Evolutionary conservation across 2,329 filamentous ascomycete species (phyloP).

Genomic region (Aureobasidium sp.): DNA sequence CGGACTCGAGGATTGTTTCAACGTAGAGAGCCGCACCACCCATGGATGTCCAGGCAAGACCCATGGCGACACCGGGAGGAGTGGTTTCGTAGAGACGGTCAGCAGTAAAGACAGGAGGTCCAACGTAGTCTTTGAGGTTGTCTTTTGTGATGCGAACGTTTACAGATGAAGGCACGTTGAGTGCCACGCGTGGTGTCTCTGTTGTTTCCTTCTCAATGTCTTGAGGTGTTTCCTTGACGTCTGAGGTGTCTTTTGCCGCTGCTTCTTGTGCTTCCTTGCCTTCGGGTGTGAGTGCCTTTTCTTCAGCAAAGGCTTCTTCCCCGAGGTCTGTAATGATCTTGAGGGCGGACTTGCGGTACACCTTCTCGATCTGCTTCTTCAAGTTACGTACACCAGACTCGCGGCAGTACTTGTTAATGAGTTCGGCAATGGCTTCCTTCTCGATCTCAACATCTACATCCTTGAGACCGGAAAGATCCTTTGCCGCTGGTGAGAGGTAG

Average conservation of each 20-base stretch:
- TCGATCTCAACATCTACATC: conserved; percentile 82
- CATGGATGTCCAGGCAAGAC: conserved; percentile 95
- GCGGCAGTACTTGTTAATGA: conserved; percentile 97
- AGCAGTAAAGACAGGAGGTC: conserved; percentile 88
- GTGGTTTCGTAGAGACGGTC: conserved; percentile 92
- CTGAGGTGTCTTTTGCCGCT: conserved; percentile 56
- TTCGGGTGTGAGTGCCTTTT: conserved; percentile 74
- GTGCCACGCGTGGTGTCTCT: conserved; percentile 60
- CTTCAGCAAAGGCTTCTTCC: conserved; percentile 66
- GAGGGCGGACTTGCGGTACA: conserved; percentile 91
- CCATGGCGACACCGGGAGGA: conserved; percentile 93
- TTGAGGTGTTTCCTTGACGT: conserved; percentile 54
- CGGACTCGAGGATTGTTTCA: conserved; percentile 86
- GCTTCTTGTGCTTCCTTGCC: conserved; percentile 71
- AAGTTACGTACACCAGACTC: conserved; percentile 95
- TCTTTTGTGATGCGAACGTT: conserved; percentile 80
- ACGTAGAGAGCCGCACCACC: conserved; percentile 95
- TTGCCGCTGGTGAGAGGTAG: conserved; percentile 89
- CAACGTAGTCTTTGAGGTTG: conserved; percentile 93
- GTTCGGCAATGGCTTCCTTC: conserved; percentile 82
- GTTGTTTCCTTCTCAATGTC: conserved; percentile 52
- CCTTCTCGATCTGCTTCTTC: conserved; percentile 99
- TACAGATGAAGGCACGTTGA: conserved; percentile 79
- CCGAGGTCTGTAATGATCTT: conserved; percentile 96
- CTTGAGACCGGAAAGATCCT: conserved; percentile 83